These are phyloP conservation scores for Aspergillus ustus DNA, from an alignment of 2,329 filamentous ascomycete genomes.

Conservation along the genomic window DNA sequence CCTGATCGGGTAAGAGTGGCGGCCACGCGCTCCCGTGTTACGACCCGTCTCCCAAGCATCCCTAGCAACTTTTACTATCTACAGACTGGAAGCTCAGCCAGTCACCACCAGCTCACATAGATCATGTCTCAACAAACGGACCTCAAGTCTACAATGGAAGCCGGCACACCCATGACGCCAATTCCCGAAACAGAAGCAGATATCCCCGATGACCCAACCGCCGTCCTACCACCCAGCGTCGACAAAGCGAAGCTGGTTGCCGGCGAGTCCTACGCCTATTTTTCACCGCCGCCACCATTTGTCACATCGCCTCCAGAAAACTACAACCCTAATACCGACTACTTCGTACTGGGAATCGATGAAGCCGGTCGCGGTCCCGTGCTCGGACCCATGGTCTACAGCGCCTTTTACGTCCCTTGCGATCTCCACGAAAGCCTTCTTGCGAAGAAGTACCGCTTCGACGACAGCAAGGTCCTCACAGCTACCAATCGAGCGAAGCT, in stretches of 20 bases:
- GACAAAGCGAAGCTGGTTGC: slow-evolving; percentile 60
- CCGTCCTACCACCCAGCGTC: slow-evolving; percentile 73
- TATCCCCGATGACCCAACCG: slow-evolving; percentile 27
- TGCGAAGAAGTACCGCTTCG: slow-evolving; percentile 79
- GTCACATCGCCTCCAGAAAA: slow-evolving; percentile 48
- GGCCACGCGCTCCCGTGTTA: slow-evolving; percentile 2
- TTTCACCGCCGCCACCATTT: slow-evolving; percentile 68
- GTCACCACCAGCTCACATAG: not conserved
- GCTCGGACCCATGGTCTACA: slow-evolving; percentile 75
- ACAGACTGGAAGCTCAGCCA: not conserved
- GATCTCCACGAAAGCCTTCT: slow-evolving; percentile 73
- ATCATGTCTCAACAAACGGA: not conserved
- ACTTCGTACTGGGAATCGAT: slow-evolving; percentile 77
- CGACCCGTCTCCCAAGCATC: slow-evolving; percentile 1
- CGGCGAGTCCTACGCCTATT: slow-evolving; percentile 73
- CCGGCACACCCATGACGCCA: slow-evolving; percentile 35
- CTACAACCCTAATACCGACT: not conserved
- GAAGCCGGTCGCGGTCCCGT: slow-evolving; percentile 94
- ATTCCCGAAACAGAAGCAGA: slow-evolving; percentile 33
- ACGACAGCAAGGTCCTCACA: slow-evolving; percentile 92
- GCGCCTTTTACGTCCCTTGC: slow-evolving; percentile 71
- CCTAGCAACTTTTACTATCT: not conserved
- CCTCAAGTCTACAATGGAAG: slow-evolving; percentile 33
- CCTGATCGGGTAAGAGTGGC: not conserved
- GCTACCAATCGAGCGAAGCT: slow-evolving; percentile 76